Evolutionary conservation across 306 rosid genomes (phyloP), one percentile per base, ranked within the genome.

Genomic region (Quercus ilex): DNA sequence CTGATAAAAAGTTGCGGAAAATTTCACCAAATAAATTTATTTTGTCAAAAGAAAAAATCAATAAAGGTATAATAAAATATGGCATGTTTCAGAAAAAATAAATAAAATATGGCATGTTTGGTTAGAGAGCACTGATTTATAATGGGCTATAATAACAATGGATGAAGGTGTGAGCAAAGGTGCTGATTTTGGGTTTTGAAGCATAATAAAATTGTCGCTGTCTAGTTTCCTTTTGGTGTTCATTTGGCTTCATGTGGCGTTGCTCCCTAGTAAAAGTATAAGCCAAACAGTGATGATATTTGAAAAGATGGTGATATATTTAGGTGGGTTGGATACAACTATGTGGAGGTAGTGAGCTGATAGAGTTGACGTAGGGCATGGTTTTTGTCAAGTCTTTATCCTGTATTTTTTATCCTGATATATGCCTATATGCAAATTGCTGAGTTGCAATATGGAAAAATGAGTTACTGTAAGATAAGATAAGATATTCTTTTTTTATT

Each of bases 191-290:
- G 43, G 46, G 46, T 41, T 41, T 41, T 41, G 83, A 59, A 79
- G 62, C 53, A 26, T 68, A n/a, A 59, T 74, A 51, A 15, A 55
- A 49, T 31, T 64, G 89, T 86, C 85, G 55, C 51, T 70, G 53
- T 86, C 85, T 65, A 43, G 60, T 63, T 82, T 75, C 64, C 46
- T 33, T 74, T 13, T 52, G 58, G 64, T 60, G 71, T 12, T 35
- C 17, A 49, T 19, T 80, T 57, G 67, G 25, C 28, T 71, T 31
- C 76, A 72, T 82, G 80, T 87, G 85, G 56, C 49, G 38, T 58
- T 58, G 77, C 75, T 77, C 31, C 26, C 33, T 18, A 58, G 1
- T 49, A 1, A 9, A 59, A 20, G 19, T 52, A 74, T 67, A 77
- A 71, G 74, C 74, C 55, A 41, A 67, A 82, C 55, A 21, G 75